phyloP scores from a whole-genome alignment of 164 flowering plant species.

The Platanus orientalis region DNA sequence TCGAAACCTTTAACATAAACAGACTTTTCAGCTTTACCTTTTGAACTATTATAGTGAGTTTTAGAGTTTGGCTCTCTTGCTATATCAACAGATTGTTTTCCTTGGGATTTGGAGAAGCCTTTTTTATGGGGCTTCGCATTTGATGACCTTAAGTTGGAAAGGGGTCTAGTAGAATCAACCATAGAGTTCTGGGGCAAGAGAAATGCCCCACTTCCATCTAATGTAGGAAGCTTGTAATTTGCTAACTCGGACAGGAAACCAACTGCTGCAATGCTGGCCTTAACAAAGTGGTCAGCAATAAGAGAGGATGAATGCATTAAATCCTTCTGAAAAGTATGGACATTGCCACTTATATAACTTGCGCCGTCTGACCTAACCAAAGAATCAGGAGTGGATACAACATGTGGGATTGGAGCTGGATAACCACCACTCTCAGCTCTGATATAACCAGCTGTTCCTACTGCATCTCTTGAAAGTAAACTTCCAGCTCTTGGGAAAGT shows the following conservation, averaged over 20 bases:
- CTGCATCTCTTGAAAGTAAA: constrained; percentile 29
- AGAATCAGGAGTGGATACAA: constrained; percentile 27
- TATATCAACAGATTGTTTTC: constrained; percentile 30
- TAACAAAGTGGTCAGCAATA: constrained; percentile 54
- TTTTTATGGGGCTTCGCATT: constrained; percentile 40
- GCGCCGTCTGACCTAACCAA: constrained; percentile 27
- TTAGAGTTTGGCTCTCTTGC: constrained; percentile 24
- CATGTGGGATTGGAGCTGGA: constrained; percentile 34
- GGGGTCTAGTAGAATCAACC: constrained; percentile 45
- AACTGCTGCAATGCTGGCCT: constrained; percentile 70
- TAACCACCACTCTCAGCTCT: constrained; percentile 27
- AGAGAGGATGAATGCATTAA: constrained; percentile 29
- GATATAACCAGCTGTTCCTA: constrained; percentile 20
- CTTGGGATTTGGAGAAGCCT: constrained; percentile 30
- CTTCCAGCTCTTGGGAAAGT: constrained; percentile 33
- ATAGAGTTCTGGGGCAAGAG: constrained; percentile 26
- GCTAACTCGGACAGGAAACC: constrained; percentile 61
- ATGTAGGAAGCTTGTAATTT: constrained; percentile 45
- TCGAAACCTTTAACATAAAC: constrained; percentile 22
- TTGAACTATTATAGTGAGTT: constrained; percentile 23
- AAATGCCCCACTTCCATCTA: constrained; percentile 40
- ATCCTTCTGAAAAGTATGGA: constrained; percentile 23
- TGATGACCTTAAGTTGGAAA: constrained; percentile 34
- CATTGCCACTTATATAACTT: constrained; percentile 31
- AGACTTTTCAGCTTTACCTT: constrained; percentile 29